Conservation (phyloP, 2,329 filamentous ascomycete genomes). For the Cytospora leucostoma region DNA sequence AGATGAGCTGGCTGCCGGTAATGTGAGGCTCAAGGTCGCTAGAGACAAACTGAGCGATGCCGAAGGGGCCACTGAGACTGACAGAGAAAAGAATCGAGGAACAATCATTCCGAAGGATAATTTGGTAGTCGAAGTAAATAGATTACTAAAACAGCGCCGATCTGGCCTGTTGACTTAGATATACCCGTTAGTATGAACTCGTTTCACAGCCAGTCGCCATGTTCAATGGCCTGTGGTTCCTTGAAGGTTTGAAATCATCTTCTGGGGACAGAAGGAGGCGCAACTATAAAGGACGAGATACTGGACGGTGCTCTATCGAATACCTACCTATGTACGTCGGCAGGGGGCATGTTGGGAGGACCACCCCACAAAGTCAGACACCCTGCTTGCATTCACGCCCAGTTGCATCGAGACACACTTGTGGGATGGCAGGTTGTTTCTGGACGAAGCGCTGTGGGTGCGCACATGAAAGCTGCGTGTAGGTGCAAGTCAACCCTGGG, state of each 20-base stretch:
- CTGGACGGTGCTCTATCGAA: background rate
- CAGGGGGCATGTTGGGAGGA: background rate
- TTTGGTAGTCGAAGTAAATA: constrained; percentile 4
- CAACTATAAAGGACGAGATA: background rate
- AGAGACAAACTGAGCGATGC: constrained; percentile 59
- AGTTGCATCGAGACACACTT: constrained; percentile 11
- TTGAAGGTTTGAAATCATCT: constrained; percentile 12
- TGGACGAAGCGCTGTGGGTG: constrained; percentile 31
- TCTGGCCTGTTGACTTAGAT: background rate
- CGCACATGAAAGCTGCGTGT: constrained; percentile 25
- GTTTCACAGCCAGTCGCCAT: background rate
- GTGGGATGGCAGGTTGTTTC: constrained; percentile 29
- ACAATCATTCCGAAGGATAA: background rate
- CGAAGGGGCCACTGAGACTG: constrained; percentile 84
- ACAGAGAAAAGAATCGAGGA: constrained; percentile 53
- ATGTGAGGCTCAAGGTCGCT: constrained; percentile 64
- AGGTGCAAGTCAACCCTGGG: background rate
- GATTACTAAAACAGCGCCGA: no score
- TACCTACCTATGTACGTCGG: no score
- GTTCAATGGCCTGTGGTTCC: constrained; percentile 4
- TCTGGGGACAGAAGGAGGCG: background rate
- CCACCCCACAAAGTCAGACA: constrained; percentile 5
- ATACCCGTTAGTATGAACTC: background rate
- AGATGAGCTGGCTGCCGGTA: constrained; percentile 16
- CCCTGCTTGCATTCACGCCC: constrained; percentile 13